Evolutionary conservation across 2,329 filamentous ascomycete genomes (phyloP).

Genomic region (Fusarium concolor): DNA sequence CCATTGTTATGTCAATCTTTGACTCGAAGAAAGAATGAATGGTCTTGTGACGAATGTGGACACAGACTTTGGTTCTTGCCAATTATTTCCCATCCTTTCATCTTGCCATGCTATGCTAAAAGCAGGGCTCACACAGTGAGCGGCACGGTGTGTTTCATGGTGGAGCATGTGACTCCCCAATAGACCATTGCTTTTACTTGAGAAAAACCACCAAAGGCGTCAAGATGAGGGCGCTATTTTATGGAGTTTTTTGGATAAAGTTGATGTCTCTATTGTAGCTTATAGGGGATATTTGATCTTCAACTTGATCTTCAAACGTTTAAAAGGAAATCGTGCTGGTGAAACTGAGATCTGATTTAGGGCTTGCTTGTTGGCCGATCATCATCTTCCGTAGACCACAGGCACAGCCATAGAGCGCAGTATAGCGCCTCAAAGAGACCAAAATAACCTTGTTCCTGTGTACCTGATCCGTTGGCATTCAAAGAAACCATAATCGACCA

Average conservation of each 20-base stretch:
- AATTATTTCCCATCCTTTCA: slow-evolving; percentile 27
- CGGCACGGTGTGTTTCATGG: slow-evolving; percentile 35
- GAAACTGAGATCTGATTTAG: not conserved
- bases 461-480: slow-evolving; percentile 34
- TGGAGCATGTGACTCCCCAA: slow-evolving; percentile 33
- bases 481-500: slow-evolving; percentile 6
- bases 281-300: too few relatives aligned
- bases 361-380: slow-evolving; percentile 21
- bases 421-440: slow-evolving; percentile 41
- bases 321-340: not conserved
- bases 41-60: slow-evolving; percentile 40
- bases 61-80: slow-evolving; percentile 31
- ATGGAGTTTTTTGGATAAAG: not conserved
- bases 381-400: not conserved
- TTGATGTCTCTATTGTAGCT: not conserved
- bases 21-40: not conserved
- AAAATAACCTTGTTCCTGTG: slow-evolving; percentile 40
- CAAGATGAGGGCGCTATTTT: not conserved
- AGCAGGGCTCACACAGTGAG: slow-evolving; percentile 40
- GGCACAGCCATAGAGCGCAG: slow-evolving; percentile 29
- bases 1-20: slow-evolving; percentile 3
- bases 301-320: not conserved
- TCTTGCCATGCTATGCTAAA: slow-evolving; percentile 14
- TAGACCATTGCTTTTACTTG: slow-evolving; percentile 22
- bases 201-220: slow-evolving; percentile 11